Evolutionary conservation across 257 asterid species (phyloP).

Genomic region (Gynochthodes officinalis): DNA sequence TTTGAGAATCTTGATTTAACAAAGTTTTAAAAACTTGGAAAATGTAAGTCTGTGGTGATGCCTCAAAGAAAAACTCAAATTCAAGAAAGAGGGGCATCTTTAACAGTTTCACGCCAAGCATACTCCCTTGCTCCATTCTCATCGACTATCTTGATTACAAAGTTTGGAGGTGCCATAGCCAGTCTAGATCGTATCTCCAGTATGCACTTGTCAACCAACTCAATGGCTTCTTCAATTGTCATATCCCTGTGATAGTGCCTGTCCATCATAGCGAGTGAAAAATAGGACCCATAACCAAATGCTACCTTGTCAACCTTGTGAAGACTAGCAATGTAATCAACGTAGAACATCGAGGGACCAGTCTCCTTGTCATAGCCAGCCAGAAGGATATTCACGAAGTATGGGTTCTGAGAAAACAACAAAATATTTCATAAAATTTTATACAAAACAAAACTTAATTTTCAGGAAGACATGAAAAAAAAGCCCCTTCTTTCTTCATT

Average conservation of each 20-base stretch:
- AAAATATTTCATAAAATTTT: background rate
- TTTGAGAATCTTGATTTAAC: background rate
- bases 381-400: slow-evolving; percentile 71
- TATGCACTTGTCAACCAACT: slow-evolving; percentile 73
- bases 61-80: slow-evolving; percentile 24
- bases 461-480: background rate
- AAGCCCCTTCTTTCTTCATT: background rate
- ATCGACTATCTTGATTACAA: slow-evolving; percentile 87
- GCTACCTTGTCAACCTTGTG: slow-evolving; percentile 95
- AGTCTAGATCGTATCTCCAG: slow-evolving; percentile 75
- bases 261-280: slow-evolving; percentile 91
- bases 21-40: background rate
- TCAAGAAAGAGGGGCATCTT: slow-evolving; percentile 45
- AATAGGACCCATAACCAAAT: slow-evolving; percentile 89
- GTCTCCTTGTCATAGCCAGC: slow-evolving; percentile 92
- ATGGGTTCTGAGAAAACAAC: slow-evolving; percentile 61
- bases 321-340: slow-evolving; percentile 81
- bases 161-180: slow-evolving; percentile 90
- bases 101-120: slow-evolving; percentile 75
- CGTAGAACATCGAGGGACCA: slow-evolving; percentile 82
- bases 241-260: slow-evolving; percentile 80
- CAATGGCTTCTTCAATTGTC: slow-evolving; percentile 84
- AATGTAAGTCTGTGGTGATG: background rate
- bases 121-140: slow-evolving; percentile 79
- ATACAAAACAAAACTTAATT: background rate